These are phyloP conservation scores for Corrigiola litoralis DNA, from an alignment of 179 eudicot species.

Conservation along the genomic window DNA sequence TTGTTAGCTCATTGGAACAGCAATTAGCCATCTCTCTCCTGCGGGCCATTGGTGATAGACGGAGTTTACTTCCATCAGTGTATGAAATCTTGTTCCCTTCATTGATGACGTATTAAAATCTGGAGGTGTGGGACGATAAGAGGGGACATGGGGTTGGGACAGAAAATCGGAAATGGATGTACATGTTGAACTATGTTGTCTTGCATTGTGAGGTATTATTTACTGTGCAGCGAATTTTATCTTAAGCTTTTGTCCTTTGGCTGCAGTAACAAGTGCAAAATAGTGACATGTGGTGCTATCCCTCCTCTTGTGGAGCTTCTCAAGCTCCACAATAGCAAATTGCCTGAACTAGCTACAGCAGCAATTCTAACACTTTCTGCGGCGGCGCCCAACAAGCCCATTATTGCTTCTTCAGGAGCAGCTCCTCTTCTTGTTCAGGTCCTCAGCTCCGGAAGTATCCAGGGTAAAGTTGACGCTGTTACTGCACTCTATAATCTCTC, in stretches of 20 bases:
- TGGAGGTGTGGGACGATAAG: too few species aligned
- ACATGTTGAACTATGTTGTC: not conserved
- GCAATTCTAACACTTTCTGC: slow-evolving; percentile 59
- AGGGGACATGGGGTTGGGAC: too few species aligned
- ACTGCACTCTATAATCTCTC: slow-evolving; percentile 67
- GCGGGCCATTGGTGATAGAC: too few species aligned
- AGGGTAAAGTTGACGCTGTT: slow-evolving; percentile 68
- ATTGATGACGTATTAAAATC: too few species aligned
- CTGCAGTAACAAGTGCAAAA: slow-evolving; percentile 51
- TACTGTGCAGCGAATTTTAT: not conserved
- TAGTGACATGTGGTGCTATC: slow-evolving; percentile 59
- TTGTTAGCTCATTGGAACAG: too few species aligned
- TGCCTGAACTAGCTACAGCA: slow-evolving; percentile 63
- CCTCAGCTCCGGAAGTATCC: slow-evolving; percentile 50
- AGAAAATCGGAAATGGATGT: not conserved
- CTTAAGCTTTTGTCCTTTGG: not conserved
- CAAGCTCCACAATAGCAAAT: slow-evolving; percentile 32
- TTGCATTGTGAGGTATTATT: not conserved
- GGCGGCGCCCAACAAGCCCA: slow-evolving; percentile 47
- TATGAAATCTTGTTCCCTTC: too few species aligned
- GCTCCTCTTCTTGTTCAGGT: slow-evolving; percentile 52
- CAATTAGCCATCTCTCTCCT: too few species aligned
- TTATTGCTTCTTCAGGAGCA: slow-evolving; percentile 50
- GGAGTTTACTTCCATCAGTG: too few species aligned
- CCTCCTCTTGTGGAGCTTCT: slow-evolving; percentile 62